Evolutionary conservation across 2,329 filamentous ascomycete species (phyloP), one percentile per base, ranked within the genome.

Genomic region (Fusarium luffae): DNA sequence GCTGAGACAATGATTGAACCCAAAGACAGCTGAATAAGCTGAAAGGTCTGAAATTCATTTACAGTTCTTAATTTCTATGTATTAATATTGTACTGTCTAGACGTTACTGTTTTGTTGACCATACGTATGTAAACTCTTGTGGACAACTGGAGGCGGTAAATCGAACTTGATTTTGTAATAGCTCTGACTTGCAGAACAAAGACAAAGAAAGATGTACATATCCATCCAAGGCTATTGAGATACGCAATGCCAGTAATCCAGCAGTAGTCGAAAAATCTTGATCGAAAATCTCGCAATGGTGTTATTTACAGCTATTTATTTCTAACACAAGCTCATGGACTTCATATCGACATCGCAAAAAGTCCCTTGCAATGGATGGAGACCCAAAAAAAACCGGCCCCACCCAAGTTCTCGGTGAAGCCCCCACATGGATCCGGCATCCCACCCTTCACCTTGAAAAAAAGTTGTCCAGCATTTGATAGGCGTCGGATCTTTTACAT

Each of bases 371-470:
- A 64, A 50, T 37, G 18, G 9, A 37, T 37, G 10, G 34, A 28
- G 32, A 21, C 32, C 21, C 21, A 21, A 54, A 25, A 25, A 44
- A 51, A 40, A 4, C 37, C 62, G 63, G 63, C 63, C 62, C 63
- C 63, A 66, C 63, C 66, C 23, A 8, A 52, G 7, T 52, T 44
- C 48, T 71, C 63, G 63, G 58, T 68, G 50, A 71, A 28, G 58
- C 66, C 71, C 71, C 71, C 67, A 74, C 71, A 69, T 63, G 23
- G 54, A 65, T 49, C 61, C 60, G 52, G 48, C 56, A 71, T 69
- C 69, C 69, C 65, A 74, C 69, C 66, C 66, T 48, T 59, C 59
- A 71, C 69, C 67, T 59, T 69, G 48, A 62, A 74, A 74, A 74
- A 74, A 74, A 71, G 70, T 73, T 70, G 60, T 32, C 60, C 44